A percentile compares a stretch with the other conserved stretches of the same genome.
phyloP scores from a whole-genome alignment of 805 yeast species.

The Candida anglica region DNA sequence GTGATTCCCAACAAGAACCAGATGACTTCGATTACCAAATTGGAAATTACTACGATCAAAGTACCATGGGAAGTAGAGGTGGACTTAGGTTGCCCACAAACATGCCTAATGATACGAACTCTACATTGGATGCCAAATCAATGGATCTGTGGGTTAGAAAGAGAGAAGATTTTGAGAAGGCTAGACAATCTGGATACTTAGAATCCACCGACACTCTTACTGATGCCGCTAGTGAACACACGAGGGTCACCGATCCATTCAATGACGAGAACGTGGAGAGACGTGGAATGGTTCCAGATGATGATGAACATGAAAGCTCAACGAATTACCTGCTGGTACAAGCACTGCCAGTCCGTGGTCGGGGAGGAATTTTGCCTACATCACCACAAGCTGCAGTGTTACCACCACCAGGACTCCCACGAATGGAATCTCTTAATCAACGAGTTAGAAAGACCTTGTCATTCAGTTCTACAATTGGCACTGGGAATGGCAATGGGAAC shows the following conservation, averaged over 20 bases:
- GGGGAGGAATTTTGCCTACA: too few species aligned
- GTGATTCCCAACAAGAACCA: conserved; percentile 14
- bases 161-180: conserved; percentile 41
- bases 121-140: conserved; percentile 44
- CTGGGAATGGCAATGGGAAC: too few species aligned
- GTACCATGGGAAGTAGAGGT: conserved; percentile 7
- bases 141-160: conserved; percentile 52
- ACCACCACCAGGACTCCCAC: not conserved
- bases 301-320: too few species aligned
- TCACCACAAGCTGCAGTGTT: not conserved
- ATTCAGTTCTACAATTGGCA: not conserved
- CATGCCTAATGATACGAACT: conserved; percentile 24
- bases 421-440: not conserved
- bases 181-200: conserved; percentile 19
- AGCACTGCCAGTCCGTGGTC: not conserved
- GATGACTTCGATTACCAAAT: conserved; percentile 25
- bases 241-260: not conserved
- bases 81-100: conserved; percentile 1
- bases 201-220: conserved; percentile 26
- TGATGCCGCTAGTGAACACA: conserved; percentile 3
- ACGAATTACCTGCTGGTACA: too few species aligned
- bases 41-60: conserved; percentile 23
- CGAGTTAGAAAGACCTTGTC: conserved; percentile 1
- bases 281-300: not conserved
- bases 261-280: conserved; percentile 3